These are phyloP conservation scores for Antarctomyces pellizariae DNA, from an alignment of 495 filamentous ascomycete species.

Conservation along the genomic window DNA sequence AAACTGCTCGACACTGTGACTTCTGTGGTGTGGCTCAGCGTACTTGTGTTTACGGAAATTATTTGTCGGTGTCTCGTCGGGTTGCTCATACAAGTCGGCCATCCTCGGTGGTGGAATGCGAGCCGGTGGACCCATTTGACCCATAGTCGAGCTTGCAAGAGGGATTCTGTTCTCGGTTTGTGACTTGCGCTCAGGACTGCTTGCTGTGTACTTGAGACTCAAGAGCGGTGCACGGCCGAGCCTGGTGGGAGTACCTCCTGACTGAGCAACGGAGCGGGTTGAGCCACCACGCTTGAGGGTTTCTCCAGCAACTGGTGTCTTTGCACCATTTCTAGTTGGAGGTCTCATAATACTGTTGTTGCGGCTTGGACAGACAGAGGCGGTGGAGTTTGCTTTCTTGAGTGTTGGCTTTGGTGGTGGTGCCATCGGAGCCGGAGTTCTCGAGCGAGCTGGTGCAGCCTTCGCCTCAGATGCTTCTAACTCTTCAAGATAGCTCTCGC, in stretches of 20 bases:
- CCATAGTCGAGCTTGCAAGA: too few species aligned
- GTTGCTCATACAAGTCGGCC: slow-evolving; percentile 55
- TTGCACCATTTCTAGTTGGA: slow-evolving; percentile 32
- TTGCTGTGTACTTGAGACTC: slow-evolving; percentile 9
- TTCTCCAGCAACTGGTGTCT: slow-evolving; percentile 35
- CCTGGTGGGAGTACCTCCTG: too few species aligned
- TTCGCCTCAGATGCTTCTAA: slow-evolving; percentile 40
- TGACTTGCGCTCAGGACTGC: too few species aligned
- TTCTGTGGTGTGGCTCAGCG: slow-evolving; percentile 41
- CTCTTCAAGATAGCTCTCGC: slow-evolving; percentile 67
- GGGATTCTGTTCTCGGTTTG: too few species aligned
- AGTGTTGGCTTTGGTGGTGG: slow-evolving; percentile 22
- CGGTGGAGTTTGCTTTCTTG: slow-evolving; percentile 19
- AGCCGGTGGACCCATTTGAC: slow-evolving; percentile 33
- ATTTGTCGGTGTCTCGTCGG: slow-evolving; percentile 33
- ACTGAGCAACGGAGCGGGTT: too few species aligned
- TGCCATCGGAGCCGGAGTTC: slow-evolving; percentile 59
- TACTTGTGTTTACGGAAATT: too few species aligned
- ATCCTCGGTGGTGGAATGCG: slow-evolving; percentile 70
- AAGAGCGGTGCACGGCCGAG: too few species aligned
- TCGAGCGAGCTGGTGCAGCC: slow-evolving; percentile 30
- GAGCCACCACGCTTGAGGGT: too few species aligned
- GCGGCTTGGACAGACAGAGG: slow-evolving; percentile 16
- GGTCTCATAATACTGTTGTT: slow-evolving; percentile 26
- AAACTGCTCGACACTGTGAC: slow-evolving; percentile 48